phyloP scores from a whole-genome alignment of 176 grass and related monocot species.

The Elaeis guineensis region DNA sequence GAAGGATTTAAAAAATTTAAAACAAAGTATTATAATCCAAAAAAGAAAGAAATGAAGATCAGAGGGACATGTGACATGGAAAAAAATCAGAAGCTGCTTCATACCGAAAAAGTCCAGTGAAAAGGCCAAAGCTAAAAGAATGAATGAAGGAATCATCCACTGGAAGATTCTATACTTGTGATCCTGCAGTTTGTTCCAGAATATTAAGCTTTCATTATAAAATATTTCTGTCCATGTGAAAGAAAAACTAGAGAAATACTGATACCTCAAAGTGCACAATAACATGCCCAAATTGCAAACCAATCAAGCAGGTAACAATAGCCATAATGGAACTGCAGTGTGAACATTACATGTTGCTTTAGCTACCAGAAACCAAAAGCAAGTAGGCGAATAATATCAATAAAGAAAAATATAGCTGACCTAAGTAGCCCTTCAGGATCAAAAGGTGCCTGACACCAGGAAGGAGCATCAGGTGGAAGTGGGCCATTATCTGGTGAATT shows the following conservation, averaged over 20 bases:
- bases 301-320: constrained; percentile 71
- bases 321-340: constrained; percentile 60
- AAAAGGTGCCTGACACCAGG: constrained; percentile 87
- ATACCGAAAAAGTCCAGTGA: constrained; percentile 57
- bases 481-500: constrained; percentile 51
- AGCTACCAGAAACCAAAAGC: neutral
- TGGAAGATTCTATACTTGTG: constrained; percentile 36
- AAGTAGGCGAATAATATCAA: neutral
- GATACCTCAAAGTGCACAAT: constrained; percentile 63
- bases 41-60: neutral
- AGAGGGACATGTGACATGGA: too few species aligned
- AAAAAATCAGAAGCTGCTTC: neutral
- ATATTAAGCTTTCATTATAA: neutral
- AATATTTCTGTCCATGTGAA: neutral
- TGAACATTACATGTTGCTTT: neutral
- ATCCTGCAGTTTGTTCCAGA: constrained; percentile 30
- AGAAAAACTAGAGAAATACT: neutral
- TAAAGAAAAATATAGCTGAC: constrained; percentile 16
- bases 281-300: constrained; percentile 77
- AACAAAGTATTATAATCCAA: neutral
- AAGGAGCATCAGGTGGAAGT: constrained; percentile 48
- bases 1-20: neutral
- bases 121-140: constrained; percentile 43
- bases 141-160: constrained; percentile 52
- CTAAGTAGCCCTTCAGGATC: constrained; percentile 87